Conservation (phyloP, 108 stramenopile species). For the Pseudonitzschia multiseries region DNA sequence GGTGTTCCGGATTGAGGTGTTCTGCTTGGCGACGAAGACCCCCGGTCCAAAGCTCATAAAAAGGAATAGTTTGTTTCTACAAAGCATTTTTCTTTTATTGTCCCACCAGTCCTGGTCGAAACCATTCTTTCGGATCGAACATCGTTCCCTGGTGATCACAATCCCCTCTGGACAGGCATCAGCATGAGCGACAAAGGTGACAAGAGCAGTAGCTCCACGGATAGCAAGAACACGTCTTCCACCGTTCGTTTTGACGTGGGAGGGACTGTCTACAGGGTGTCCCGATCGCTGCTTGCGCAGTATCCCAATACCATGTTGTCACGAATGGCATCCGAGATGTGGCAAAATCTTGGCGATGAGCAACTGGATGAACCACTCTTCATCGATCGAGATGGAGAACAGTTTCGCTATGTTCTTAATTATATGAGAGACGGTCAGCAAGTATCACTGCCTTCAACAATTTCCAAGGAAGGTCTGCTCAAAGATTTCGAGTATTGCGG, state of each 20-base stretch:
- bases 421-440: conserved; percentile 30
- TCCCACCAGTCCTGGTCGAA: no score
- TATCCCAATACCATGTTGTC: conserved; percentile 31
- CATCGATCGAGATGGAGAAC: conserved; percentile 38
- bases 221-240: background rate
- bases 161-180: background rate
- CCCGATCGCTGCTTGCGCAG: conserved; percentile 26
- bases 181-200: background rate
- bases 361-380: conserved; percentile 17
- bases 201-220: background rate
- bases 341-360: background rate
- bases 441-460: conserved; percentile 4
- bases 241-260: conserved; percentile 37
- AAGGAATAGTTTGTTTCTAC: no score
- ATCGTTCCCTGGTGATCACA: no score
- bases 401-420: conserved; percentile 33
- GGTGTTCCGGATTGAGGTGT: no score
- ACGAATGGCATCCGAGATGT: conserved; percentile 19
- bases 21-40: no score
- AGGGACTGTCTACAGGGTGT: conserved; percentile 38
- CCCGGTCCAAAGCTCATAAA: no score
- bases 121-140: no score
- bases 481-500: conserved; percentile 25
- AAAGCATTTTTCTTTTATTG: no score
- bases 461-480: conserved; percentile 5